A percentile compares a stretch with the other conserved stretches of the same genome.
Conservation (phyloP, 116 monocot genomes). For the Trichopus zeylanicus region DNA sequence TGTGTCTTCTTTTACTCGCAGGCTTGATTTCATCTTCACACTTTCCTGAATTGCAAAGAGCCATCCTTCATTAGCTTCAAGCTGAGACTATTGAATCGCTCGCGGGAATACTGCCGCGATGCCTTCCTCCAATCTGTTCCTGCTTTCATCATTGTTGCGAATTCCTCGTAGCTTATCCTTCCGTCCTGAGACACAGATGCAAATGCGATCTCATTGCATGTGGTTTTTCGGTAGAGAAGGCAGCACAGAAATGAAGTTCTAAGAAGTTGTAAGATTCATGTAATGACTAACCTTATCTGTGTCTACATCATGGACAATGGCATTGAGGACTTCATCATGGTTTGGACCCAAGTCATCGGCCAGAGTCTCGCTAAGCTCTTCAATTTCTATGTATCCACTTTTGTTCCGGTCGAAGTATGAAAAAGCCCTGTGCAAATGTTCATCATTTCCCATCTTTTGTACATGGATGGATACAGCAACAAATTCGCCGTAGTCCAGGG, state of each 20-base stretch:
- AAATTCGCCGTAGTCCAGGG: constrained; percentile 16
- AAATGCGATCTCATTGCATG: no score
- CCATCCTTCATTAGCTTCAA: constrained; percentile 6
- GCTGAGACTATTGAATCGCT: constrained; percentile 5
- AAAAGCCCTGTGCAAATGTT: constrained; percentile 15
- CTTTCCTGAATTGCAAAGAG: background rate
- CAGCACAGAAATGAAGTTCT: background rate
- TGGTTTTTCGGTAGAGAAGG: no score
- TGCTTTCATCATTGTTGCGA: background rate
- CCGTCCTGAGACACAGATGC: background rate
- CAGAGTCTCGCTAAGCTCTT: constrained; percentile 19
- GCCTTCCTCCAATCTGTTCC: background rate
- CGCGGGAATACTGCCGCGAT: background rate
- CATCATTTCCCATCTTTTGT: constrained; percentile 14
- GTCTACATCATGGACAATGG: constrained; percentile 17
- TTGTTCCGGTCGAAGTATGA: constrained; percentile 14
- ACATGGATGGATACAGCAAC: constrained; percentile 18
- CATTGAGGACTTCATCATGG: constrained; percentile 3
- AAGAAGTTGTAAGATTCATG: background rate
- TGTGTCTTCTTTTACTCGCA: no score
- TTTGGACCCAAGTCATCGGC: constrained; percentile 4
- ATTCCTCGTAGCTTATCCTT: constrained; percentile 2
- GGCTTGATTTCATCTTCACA: background rate
- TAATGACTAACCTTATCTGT: constrained; percentile 12
- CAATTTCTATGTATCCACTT: constrained; percentile 18